A percentile compares a stretch with the other conserved stretches of the same genome.
Evolutionary conservation across 345 rosid genomes (phyloP).

Genomic region (Rubroshorea leprosula): DNA sequence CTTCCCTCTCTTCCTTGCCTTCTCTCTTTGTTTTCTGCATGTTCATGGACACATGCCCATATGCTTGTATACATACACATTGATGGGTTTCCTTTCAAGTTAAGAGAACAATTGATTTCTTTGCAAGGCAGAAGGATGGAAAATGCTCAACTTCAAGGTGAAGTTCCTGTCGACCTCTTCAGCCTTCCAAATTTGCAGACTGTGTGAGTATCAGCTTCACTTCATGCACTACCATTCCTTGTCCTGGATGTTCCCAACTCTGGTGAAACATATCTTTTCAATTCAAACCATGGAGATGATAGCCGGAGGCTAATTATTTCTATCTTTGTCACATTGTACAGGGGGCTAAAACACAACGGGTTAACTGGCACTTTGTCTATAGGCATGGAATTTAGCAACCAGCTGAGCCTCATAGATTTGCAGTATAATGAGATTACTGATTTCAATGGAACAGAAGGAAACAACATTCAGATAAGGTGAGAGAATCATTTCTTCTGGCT

Average conservation of each 20-base stretch:
- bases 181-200: conserved; percentile 52
- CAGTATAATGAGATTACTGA: conserved; percentile 37
- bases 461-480: conserved; percentile 40
- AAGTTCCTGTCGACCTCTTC: conserved; percentile 50
- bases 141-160: conserved; percentile 38
- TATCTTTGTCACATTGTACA: conserved; percentile 21
- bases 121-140: conserved; percentile 56
- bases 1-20: neutral
- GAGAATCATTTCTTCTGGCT: conserved; percentile 10
- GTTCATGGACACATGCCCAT: no score
- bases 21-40: no score
- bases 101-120: neutral
- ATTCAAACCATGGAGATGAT: no score
- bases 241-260: neutral
- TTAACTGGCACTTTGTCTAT: conserved; percentile 51
- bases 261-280: neutral
- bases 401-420: conserved; percentile 53
- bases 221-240: neutral
- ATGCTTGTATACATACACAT: no score
- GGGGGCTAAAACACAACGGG: conserved; percentile 42
- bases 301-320: no score
- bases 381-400: conserved; percentile 34
- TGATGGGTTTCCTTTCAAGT: neutral
- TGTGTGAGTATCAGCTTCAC: conserved; percentile 44
- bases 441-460: conserved; percentile 15